phyloP scores from a whole-genome alignment of 495 filamentous ascomycete species.

The Penicillium subrubescens region DNA sequence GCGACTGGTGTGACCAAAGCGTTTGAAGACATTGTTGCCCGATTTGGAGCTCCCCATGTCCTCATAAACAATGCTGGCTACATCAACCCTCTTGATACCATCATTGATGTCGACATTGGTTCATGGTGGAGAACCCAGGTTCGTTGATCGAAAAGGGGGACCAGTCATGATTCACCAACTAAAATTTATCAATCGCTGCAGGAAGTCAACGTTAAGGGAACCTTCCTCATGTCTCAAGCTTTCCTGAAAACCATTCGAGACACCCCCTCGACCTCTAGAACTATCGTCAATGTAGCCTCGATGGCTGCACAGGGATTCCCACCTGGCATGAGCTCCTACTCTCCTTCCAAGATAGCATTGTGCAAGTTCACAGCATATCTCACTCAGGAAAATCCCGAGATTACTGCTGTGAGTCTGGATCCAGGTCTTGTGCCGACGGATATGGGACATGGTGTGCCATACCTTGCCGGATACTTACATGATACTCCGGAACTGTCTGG shows the following conservation, averaged over 20 bases:
- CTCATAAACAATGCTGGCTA: conserved; percentile 49
- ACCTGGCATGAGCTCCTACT: conserved; percentile 40
- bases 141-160: not conserved
- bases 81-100: conserved; percentile 10
- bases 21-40: conserved; percentile 38
- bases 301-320: conserved; percentile 26
- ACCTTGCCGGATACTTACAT: conserved; percentile 29
- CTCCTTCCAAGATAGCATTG: conserved; percentile 38
- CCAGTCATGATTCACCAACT: not conserved
- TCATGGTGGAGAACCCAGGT: conserved; percentile 36
- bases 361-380: conserved; percentile 33
- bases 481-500: conserved; percentile 41
- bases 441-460: conserved; percentile 22
- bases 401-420: conserved; percentile 40
- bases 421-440: conserved; percentile 44
- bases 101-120: conserved; percentile 28
- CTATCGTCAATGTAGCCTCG: conserved; percentile 45
- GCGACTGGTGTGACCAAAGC: conserved; percentile 30
- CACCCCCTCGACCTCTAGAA: conserved; percentile 23
- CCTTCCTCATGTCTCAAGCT: conserved; percentile 38
- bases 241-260: conserved; percentile 35
- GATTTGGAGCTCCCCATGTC: conserved; percentile 43
- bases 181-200: not conserved
- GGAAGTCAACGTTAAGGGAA: conserved; percentile 50
- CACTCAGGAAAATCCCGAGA: conserved; percentile 36